Evolutionary conservation across 2,329 filamentous ascomycete genomes (phyloP).

Genomic region (Aureobasidium sp.): DNA sequence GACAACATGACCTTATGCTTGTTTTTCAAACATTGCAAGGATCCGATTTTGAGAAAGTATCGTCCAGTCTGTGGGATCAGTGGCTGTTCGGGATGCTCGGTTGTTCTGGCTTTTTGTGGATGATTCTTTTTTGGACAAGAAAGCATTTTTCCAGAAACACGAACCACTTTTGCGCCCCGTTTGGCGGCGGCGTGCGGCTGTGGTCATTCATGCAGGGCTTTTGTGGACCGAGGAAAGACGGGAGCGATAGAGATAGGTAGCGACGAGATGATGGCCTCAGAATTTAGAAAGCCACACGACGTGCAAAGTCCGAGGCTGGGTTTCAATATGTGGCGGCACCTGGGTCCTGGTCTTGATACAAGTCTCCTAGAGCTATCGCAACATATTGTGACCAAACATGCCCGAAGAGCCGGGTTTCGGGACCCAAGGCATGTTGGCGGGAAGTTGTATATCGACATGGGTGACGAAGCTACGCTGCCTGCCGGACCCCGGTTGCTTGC

Average conservation of each 20-base stretch:
- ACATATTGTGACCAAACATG: not conserved
- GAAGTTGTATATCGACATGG: not conserved
- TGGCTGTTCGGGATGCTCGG: not conserved
- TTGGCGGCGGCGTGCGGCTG: not conserved
- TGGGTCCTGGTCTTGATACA: not conserved
- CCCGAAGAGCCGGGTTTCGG: not conserved
- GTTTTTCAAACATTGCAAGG: not conserved
- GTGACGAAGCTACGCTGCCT: not conserved
- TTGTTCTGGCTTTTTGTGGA: not conserved
- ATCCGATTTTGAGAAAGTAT: not conserved
- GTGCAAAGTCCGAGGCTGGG: not conserved
- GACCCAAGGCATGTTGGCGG: not conserved
- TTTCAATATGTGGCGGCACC: not conserved
- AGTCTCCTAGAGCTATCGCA: not conserved
- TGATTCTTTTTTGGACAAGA: not conserved
- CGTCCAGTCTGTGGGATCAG: not conserved
- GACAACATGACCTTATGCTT: not conserved
- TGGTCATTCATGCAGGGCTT: slow-evolving; percentile 9
- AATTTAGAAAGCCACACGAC: not conserved
- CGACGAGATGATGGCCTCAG: not conserved
- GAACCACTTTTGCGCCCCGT: not conserved
- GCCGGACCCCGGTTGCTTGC: not conserved
- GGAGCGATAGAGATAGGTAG: not conserved
- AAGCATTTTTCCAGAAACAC: not conserved
- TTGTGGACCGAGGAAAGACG: not conserved